A percentile compares a stretch with the other conserved stretches of the same genome.
These are phyloP conservation scores for Entomortierella lignicola DNA, from an alignment of 192 early-diverging fungal species.

Conservation along the genomic window DNA sequence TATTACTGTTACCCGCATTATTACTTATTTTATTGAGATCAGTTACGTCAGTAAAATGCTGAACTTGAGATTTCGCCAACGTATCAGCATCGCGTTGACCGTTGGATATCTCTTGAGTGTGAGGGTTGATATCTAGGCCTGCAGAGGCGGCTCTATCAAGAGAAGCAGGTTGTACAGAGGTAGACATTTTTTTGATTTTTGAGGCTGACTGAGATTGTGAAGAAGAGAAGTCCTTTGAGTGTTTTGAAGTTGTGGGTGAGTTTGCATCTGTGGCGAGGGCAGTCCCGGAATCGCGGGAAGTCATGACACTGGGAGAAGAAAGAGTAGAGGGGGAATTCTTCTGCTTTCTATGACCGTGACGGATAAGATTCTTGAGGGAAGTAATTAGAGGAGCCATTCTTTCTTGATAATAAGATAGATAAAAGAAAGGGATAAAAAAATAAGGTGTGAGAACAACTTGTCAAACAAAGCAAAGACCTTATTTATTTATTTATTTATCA, in stretches of 20 bases:
- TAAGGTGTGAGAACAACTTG: neutral
- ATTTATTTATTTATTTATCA: no score
- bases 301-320: constrained; percentile 8
- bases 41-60: neutral
- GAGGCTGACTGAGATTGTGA: neutral
- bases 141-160: constrained; percentile 4
- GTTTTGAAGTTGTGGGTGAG: neutral
- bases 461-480: neutral
- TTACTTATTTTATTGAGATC: neutral
- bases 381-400: constrained; percentile 54
- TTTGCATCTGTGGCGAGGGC: constrained; percentile 3
- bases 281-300: constrained; percentile 35
- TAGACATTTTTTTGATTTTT: constrained; percentile 10
- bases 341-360: constrained; percentile 48
- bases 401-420: neutral
- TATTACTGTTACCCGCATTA: constrained; percentile 5
- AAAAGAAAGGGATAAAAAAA: no score
- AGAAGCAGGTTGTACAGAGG: constrained; percentile 19
- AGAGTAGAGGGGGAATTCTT: neutral
- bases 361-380: constrained; percentile 63
- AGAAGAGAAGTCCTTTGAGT: neutral
- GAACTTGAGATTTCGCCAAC: neutral
- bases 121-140: neutral
- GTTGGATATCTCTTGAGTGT: neutral
- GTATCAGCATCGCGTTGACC: neutral